Percentiles rank a stretch among this genome's conserved stretches.
Evolutionary conservation across 495 filamentous ascomycete species (phyloP).

Genomic region (Lichina pygmaea): DNA sequence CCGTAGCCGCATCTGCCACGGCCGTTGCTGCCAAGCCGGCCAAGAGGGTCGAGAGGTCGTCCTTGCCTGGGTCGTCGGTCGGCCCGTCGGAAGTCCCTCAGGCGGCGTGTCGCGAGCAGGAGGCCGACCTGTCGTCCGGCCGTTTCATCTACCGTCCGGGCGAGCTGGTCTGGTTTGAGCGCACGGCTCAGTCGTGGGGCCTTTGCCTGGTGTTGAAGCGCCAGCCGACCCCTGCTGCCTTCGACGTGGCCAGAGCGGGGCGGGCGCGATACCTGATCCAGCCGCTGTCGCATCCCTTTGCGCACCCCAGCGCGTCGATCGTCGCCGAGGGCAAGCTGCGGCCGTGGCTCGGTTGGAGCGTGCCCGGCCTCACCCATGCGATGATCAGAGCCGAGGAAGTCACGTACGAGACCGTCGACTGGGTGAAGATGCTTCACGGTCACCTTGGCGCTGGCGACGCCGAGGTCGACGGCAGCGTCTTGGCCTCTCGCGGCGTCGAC

Average conservation of each 20-base stretch:
- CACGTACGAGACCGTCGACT: conserved; percentile 22
- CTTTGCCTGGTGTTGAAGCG: conserved; percentile 21
- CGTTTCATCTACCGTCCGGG: conserved; percentile 27
- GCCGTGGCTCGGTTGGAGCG: conserved; percentile 38
- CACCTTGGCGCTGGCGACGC: conserved; percentile 17
- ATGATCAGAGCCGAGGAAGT: conserved; percentile 5
- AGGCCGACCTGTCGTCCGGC: conserved; percentile 16
- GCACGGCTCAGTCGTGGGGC: conserved; percentile 23
- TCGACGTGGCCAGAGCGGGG: conserved; percentile 1
- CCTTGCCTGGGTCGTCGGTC: no score
- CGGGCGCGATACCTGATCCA: conserved; percentile 18
- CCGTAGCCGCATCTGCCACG: background rate
- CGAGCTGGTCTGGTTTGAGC: conserved; percentile 32
- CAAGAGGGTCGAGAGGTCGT: no score
- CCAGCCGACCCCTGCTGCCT: background rate
- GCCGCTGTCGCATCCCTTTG: conserved; percentile 23
- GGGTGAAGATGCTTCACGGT: conserved; percentile 17
- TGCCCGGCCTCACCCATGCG: conserved; percentile 15
- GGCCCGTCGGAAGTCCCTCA: conserved; percentile 4
- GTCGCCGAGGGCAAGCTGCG: conserved; percentile 18
- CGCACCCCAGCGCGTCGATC: conserved; percentile 10
- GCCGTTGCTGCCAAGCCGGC: no score
- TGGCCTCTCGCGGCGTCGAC: conserved; percentile 30
- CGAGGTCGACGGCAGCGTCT: conserved; percentile 32
- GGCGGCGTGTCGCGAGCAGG: conserved; percentile 15